phyloP scores from a whole-genome alignment of 1,139 yeast species.

The Saccharomycopsis hybrid region DNA sequence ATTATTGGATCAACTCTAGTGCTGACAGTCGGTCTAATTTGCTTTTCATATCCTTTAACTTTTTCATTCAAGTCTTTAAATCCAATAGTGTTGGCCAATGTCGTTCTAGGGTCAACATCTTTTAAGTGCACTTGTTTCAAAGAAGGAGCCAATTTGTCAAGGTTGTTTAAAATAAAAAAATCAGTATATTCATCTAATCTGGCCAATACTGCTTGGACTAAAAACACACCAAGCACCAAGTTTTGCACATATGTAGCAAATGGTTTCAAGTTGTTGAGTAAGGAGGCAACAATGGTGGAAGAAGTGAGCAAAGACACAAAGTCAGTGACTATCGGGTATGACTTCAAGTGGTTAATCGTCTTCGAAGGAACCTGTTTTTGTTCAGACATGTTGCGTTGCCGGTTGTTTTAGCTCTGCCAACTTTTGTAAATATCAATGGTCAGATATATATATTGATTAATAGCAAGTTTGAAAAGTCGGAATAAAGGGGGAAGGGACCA shows the following conservation, averaged over 20 bases:
- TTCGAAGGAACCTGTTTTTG: too few species aligned
- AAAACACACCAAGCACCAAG: conserved; percentile 9
- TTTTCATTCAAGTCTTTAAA: conserved; percentile 3
- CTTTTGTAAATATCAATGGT: too few species aligned
- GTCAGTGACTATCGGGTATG: conserved; percentile 18
- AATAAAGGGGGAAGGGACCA: too few species aligned
- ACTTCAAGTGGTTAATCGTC: conserved; percentile 16
- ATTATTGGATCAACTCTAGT: conserved; percentile 47
- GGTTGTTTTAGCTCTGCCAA: too few species aligned
- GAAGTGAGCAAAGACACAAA: conserved; percentile 1
- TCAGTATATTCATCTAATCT: conserved; percentile 13
- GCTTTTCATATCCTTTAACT: conserved; percentile 5
- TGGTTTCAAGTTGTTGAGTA: conserved; percentile 6
- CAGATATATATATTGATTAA: too few species aligned
- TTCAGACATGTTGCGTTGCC: too few species aligned
- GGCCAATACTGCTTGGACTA: conserved; percentile 5
- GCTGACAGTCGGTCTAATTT: conserved; percentile 43
- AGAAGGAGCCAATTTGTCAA: conserved; percentile 10
- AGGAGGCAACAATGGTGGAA: conserved; percentile 2
- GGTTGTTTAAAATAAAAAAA: conserved; percentile 3
- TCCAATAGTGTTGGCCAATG: background rate
- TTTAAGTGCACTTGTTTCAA: conserved; percentile 9
- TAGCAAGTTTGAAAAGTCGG: too few species aligned
- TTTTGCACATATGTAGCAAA: conserved; percentile 8
- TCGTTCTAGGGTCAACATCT: conserved; percentile 1